phyloP scores from a whole-genome alignment of 2,329 filamentous ascomycete species.

The Xylaria arbuscula region DNA sequence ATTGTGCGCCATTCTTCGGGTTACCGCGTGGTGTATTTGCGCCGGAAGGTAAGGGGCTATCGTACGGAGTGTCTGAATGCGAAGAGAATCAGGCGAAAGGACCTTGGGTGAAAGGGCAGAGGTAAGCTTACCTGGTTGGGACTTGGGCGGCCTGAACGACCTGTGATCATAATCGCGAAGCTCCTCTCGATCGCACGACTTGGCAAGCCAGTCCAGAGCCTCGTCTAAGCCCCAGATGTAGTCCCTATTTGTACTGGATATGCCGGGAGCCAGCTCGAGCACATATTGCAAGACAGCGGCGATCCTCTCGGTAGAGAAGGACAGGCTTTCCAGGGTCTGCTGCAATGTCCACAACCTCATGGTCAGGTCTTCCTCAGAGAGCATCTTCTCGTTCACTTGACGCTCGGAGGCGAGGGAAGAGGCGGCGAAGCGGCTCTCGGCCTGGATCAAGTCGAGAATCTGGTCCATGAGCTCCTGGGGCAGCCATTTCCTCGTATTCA shows the following conservation, averaged over 20 bases:
- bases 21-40: slow-evolving; percentile 59
- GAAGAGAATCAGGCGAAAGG: slow-evolving; percentile 25
- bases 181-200: slow-evolving; percentile 75
- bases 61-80: slow-evolving; percentile 58
- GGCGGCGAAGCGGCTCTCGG: slow-evolving; percentile 69
- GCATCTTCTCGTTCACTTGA: slow-evolving; percentile 61
- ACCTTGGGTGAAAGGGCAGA: no score
- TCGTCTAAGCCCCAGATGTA: slow-evolving; percentile 88
- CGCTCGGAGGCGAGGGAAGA: slow-evolving; percentile 62
- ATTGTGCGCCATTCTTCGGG: slow-evolving; percentile 52
- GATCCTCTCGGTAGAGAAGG: slow-evolving; percentile 73
- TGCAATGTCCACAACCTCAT: slow-evolving; percentile 87
- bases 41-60: slow-evolving; percentile 63
- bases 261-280: slow-evolving; percentile 73
- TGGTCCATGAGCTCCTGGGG: slow-evolving; percentile 81
- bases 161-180: slow-evolving; percentile 76
- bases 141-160: slow-evolving; percentile 52
- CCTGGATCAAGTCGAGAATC: slow-evolving; percentile 77
- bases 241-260: slow-evolving; percentile 68
- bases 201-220: slow-evolving; percentile 88
- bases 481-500: slow-evolving; percentile 83
- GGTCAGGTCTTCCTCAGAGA: slow-evolving; percentile 80
- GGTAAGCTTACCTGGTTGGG: slow-evolving; percentile 47
- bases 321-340: slow-evolving; percentile 74
- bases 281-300: slow-evolving; percentile 73